These are phyloP conservation scores for Aspergillus ochraceus DNA, from an alignment of 2,329 filamentous ascomycete species.

Conservation along the genomic window DNA sequence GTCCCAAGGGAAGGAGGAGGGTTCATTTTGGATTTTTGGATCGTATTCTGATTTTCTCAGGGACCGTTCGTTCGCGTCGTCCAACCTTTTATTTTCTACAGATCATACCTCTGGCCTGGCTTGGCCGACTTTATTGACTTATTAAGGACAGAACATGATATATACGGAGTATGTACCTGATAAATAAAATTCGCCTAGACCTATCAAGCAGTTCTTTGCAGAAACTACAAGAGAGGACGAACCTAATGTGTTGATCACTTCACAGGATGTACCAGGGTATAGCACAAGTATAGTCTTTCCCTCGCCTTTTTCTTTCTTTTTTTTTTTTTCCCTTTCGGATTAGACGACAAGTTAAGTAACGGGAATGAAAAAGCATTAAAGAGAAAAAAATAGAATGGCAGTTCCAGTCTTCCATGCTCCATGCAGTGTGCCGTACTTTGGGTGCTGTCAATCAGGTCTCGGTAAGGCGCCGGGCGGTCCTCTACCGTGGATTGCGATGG, in stretches of 20 bases:
- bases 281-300: too few species aligned
- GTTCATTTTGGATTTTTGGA: too few species aligned
- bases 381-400: background rate
- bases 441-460: background rate
- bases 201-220: too few species aligned
- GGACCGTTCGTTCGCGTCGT: slow-evolving; percentile 18
- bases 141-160: background rate
- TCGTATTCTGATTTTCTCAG: slow-evolving; percentile 8
- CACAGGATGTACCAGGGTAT: too few species aligned
- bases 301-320: background rate
- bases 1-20: slow-evolving; percentile 11
- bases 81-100: slow-evolving; percentile 16
- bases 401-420: background rate
- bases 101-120: slow-evolving; percentile 1
- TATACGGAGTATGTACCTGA: background rate
- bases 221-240: too few species aligned
- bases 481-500: slow-evolving; percentile 1
- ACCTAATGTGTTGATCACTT: too few species aligned
- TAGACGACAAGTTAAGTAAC: background rate
- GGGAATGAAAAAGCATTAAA: background rate
- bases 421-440: background rate
- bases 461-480: background rate
- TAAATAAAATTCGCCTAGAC: too few species aligned
- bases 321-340: background rate
- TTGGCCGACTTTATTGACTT: slow-evolving; percentile 10